These are phyloP conservation scores for Neurospora sublineolata DNA, from an alignment of 495 filamentous ascomycete genomes.

Conservation along the genomic window DNA sequence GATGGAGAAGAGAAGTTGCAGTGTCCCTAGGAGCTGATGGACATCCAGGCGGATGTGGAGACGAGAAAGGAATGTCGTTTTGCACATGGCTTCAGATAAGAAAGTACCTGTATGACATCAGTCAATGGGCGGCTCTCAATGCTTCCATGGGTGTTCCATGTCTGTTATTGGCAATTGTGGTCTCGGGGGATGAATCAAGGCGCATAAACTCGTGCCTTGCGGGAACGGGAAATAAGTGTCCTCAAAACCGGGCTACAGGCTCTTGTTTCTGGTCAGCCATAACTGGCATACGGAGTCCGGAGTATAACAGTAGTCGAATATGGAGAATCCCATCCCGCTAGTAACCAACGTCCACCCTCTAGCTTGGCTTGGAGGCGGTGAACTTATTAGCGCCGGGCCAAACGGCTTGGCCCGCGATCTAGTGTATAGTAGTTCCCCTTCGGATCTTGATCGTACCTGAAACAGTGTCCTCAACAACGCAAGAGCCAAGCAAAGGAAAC, in stretches of 20 bases:
- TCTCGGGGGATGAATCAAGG: not conserved
- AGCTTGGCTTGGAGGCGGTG: not conserved
- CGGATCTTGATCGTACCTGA: not conserved
- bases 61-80: not conserved
- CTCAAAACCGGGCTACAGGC: not conserved
- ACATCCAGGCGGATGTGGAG: not conserved
- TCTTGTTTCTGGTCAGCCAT: not conserved
- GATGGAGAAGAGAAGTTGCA: not conserved
- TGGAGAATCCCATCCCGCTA: not conserved
- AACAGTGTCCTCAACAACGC: not conserved
- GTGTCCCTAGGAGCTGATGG: not conserved
- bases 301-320: not conserved
- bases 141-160: not conserved
- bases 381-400: not conserved
- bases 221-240: not conserved
- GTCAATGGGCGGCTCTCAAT: not conserved
- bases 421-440: not conserved
- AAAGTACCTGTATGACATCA: not conserved
- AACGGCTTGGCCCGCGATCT: too few relatives aligned
- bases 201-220: not conserved
- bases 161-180: not conserved
- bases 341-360: not conserved
- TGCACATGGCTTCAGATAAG: not conserved
- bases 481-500: not conserved
- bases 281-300: not conserved